Evolutionary conservation across 148 eudicot species (phyloP), one percentile per base, ranked within the genome.

Genomic region (Rheum nobile): DNA sequence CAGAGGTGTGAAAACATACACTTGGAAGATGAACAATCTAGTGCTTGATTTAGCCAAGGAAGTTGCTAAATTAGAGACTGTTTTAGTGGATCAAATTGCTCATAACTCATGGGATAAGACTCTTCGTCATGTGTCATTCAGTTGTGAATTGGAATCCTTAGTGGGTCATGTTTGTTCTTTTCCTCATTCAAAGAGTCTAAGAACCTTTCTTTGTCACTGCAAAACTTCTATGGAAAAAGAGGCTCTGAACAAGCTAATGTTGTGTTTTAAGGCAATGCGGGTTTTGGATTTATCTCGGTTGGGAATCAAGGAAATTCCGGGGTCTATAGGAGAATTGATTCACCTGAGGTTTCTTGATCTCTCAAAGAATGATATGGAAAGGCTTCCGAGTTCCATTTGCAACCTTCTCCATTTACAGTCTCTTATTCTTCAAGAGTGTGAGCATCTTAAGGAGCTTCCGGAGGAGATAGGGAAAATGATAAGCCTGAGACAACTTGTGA

Each of bases 281-380:
- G 77, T 42, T 29, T 72, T 81, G 57, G 73, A 67, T 37, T 54
- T 81, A 74, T 44, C 74, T 37, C 1, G 12, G 34, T 3, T 59
- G 37, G 34, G 35, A 0, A 59, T 59, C 11, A 29, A 13, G 67
- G 24, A 26, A 42, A 46, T 81, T 6, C 74, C 77, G 1, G 32
- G 71, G 2, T 75, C 75, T 5, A 69, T 79, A 2, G 77, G 84
- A 0, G 48, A 44, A 11, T 74, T 81, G 14, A 69, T 75, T 13
- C 81, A 75, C 54, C 34, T 82, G 29, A 57, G 81, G 54, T 79
- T 72, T 72, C 79, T 79, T 63, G 74, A 78, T 67, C 78, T 78
- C 59, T 81, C 84, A 26, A 6, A 65, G n/a, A 67, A 75, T 22
- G 16, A 59, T 3, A 3, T 2, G 14, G 35, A 78, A 14, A 37